These are phyloP conservation scores for Ligustrum vulgare DNA, from an alignment of 257 asterid species.

Conservation along the genomic window DNA sequence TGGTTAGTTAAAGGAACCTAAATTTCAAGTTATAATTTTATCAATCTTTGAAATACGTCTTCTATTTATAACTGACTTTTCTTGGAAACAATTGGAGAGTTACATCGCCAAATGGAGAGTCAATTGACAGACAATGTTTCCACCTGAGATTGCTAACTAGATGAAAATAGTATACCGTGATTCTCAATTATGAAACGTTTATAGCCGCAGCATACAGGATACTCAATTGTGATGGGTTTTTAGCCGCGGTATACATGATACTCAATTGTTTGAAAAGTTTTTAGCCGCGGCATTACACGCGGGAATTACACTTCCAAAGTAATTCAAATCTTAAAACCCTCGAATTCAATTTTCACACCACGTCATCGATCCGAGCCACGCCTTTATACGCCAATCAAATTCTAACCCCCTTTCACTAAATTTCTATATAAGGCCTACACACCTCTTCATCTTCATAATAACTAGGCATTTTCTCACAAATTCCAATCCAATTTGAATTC, in stretches of 20 bases:
- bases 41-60: not conserved
- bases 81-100: not conserved
- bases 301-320: not conserved
- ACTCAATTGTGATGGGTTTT: no score
- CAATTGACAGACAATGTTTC: not conserved
- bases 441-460: not conserved
- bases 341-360: conserved; percentile 29
- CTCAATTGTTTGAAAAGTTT: no score
- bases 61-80: conserved; percentile 7
- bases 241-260: not conserved
- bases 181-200: not conserved
- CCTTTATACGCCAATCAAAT: conserved; percentile 38
- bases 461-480: not conserved
- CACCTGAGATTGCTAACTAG: not conserved
- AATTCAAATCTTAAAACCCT: conserved; percentile 12
- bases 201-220: not conserved
- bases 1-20: not conserved
- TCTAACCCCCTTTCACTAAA: not conserved
- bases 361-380: conserved; percentile 40
- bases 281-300: not conserved
- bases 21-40: not conserved
- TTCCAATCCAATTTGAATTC: not conserved
- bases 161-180: no score
- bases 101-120: not conserved
- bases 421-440: conserved; percentile 21